These are phyloP conservation scores for Zalerion maritima DNA, from an alignment of 495 filamentous ascomycete genomes.

Conservation along the genomic window DNA sequence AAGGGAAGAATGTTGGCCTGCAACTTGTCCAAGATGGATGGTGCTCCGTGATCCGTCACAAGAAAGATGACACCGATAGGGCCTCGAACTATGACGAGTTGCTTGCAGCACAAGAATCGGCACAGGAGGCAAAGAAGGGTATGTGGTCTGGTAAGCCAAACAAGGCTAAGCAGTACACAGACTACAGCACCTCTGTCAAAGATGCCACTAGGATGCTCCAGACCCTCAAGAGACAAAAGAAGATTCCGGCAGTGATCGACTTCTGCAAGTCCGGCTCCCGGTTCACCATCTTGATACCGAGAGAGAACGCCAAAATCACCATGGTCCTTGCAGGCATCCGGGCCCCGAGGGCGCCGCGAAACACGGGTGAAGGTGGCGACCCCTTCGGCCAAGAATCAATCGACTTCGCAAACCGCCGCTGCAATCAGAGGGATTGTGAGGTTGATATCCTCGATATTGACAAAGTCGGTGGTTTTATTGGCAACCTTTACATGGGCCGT, in stretches of 20 bases:
- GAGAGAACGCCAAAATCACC: constrained; percentile 87
- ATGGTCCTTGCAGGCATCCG: constrained; percentile 90
- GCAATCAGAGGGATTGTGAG: constrained; percentile 91
- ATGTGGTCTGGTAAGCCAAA: constrained; percentile 85
- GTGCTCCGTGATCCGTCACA: constrained; percentile 83
- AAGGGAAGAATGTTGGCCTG: constrained; percentile 76
- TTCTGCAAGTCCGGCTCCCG: constrained; percentile 93
- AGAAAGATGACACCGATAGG: constrained; percentile 81
- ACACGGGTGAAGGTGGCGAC: constrained; percentile 66
- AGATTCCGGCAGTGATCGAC: constrained; percentile 88
- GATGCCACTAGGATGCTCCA: constrained; percentile 90
- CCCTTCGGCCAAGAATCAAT: constrained; percentile 92
- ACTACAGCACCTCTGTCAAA: constrained; percentile 82
- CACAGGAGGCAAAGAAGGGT: constrained; percentile 69
- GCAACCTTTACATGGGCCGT: constrained; percentile 81
- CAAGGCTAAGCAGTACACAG: constrained; percentile 62
- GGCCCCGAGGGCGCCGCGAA: constrained; percentile 71
- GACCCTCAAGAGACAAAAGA: constrained; percentile 73
- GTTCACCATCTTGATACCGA: constrained; percentile 83
- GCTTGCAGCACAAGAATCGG: constrained; percentile 73
- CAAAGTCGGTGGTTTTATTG: constrained; percentile 95
- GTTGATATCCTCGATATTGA: constrained; percentile 91
- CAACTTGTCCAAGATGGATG: constrained; percentile 81
- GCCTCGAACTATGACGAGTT: constrained; percentile 90
- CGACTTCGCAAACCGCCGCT: constrained; percentile 72